Base-by-base conservation (phyloP, 805 yeast species). In the Wickerhamiella occidentalis region DNA sequence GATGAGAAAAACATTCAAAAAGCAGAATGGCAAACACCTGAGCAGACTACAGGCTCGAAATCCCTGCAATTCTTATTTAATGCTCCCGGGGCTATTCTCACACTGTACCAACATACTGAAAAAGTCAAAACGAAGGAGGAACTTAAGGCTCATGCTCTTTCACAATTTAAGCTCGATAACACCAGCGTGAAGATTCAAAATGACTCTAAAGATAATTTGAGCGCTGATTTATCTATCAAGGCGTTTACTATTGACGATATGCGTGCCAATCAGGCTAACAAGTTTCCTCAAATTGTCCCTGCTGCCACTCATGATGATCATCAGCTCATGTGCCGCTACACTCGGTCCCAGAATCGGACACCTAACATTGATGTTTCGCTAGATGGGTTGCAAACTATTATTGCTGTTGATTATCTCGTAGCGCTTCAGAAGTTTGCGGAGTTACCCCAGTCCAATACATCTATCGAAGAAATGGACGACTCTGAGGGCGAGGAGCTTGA, bases 381-480 rank as follows among this genome's bases (percentile, higher is more conserved):
- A 9, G 94, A 85, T 52, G 82, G 81, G 53, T 96, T 96, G 0
- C 76, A 75, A 51, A 74, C 82, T 9, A 79, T 92, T 45, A 62
- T 92, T 25, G 96, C 96, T 0, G 67, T 92, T 56, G 97, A 88
- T 60, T 88, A 85, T 63, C 59, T 90, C 30, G 76, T 88, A 63
- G 85, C 92, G 1, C 59, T 92, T 55, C 83, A 83, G 54, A 61
- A 68, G 0, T 88, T 81, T 61, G 62, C 70, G n/a, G 79, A 75
- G 49, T 69, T 68, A 40, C 84, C 78, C 0, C 30, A 45, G 28
- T 15, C 51, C 6, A 49, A 36, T 30, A 3, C 22, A 23, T 4
- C 23, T 13, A 17, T 4, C 6, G 26, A 40, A 13, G 35, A 23
- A 23, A 2, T 18, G 35, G 19, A n/a, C 5, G n/a, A n/a, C 17